phyloP scores from a whole-genome alignment of 2,329 filamentous ascomycete genomes.

The Neurospora sp. region DNA sequence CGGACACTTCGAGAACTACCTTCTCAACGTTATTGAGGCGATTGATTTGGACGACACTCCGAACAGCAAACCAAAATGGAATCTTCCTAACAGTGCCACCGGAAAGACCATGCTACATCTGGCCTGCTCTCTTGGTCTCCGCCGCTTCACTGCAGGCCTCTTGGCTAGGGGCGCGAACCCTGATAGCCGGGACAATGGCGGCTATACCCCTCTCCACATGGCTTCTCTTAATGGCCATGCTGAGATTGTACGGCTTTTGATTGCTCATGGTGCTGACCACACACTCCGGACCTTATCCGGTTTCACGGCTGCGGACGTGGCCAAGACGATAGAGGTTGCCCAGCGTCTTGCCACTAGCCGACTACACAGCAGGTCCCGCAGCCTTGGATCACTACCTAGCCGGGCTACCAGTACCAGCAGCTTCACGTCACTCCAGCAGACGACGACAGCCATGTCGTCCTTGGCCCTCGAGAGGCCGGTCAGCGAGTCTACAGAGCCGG shows the following conservation, averaged over 20 bases:
- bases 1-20: slow-evolving; percentile 53
- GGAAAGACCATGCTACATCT: slow-evolving; percentile 77
- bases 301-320: slow-evolving; percentile 62
- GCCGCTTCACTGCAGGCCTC: slow-evolving; percentile 66
- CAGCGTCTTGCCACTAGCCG: slow-evolving; percentile 53
- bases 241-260: slow-evolving; percentile 66
- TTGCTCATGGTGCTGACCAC: slow-evolving; percentile 64
- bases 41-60: slow-evolving; percentile 70
- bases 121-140: slow-evolving; percentile 64
- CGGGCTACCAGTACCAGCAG: slow-evolving; percentile 51
- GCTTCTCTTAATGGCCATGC: slow-evolving; percentile 67
- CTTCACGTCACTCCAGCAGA: slow-evolving; percentile 57
- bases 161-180: slow-evolving; percentile 70
- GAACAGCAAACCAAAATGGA: slow-evolving; percentile 51
- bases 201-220: slow-evolving; percentile 75
- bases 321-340: slow-evolving; percentile 54
- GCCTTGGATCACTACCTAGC: slow-evolving; percentile 50
- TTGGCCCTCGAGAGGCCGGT: slow-evolving; percentile 28
- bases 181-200: slow-evolving; percentile 65
- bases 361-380: slow-evolving; percentile 56
- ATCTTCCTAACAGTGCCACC: slow-evolving; percentile 50
- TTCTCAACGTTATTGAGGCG: slow-evolving; percentile 67
- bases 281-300: slow-evolving; percentile 60
- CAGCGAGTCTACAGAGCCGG: slow-evolving; percentile 33
- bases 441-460: slow-evolving; percentile 22